These are phyloP conservation scores for Beauveria brongniartii DNA, from an alignment of 2,329 filamentous ascomycete genomes.

Conservation along the genomic window DNA sequence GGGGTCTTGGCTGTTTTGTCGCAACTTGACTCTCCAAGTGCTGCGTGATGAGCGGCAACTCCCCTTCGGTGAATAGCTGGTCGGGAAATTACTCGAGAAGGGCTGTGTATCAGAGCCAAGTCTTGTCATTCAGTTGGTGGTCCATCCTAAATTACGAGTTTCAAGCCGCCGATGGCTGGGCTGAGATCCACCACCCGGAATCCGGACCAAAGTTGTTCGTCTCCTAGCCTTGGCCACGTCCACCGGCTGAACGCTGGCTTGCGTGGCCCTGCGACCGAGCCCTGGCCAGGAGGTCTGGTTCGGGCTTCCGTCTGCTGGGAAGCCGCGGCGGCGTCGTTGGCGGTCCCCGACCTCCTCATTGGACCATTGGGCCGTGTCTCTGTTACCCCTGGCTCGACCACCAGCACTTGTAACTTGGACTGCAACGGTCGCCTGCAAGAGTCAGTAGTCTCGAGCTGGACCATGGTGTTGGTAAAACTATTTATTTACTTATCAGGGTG, in stretches of 20 bases:
- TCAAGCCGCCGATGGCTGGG: background rate
- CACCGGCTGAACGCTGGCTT: conserved; percentile 1
- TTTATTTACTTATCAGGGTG: too few relatives aligned
- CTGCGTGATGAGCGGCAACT: background rate
- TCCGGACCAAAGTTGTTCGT: conserved; percentile 3
- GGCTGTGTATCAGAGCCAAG: conserved; percentile 9
- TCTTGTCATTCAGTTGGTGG: background rate
- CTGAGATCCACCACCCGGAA: conserved; percentile 9
- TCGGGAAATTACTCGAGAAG: background rate
- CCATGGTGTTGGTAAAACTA: background rate
- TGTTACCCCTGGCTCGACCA: background rate
- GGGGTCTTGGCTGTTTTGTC: background rate
- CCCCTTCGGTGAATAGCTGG: background rate
- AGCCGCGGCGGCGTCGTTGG: background rate
- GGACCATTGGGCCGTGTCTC: background rate
- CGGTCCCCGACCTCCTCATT: background rate
- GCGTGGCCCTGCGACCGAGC: conserved; percentile 1
- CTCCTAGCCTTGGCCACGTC: background rate
- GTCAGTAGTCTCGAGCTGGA: conserved; percentile 1
- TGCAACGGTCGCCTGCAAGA: background rate
- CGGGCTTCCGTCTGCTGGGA: background rate
- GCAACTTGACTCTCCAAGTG: background rate
- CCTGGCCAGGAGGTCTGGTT: background rate
- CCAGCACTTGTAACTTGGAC: background rate
- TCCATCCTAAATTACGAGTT: background rate